phyloP scores from a whole-genome alignment of 2,329 filamentous ascomycete species.

The Thielaviopsis populi region DNA sequence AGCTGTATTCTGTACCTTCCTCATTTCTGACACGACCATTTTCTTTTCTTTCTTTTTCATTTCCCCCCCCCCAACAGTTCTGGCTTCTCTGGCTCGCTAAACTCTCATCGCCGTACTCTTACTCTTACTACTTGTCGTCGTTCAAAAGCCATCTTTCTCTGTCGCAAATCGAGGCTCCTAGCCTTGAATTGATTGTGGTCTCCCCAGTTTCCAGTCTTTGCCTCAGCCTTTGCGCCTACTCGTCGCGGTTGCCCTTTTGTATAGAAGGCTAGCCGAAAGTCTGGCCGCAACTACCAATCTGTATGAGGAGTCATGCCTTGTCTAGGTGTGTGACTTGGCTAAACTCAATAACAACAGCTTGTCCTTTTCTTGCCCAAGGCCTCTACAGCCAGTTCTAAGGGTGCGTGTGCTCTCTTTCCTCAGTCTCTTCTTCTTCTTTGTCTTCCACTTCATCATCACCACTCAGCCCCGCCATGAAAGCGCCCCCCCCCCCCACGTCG shows the following conservation, averaged over 20 bases:
- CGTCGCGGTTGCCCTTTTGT: background rate
- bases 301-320: constrained; percentile 8
- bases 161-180: background rate
- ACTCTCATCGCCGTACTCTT: background rate
- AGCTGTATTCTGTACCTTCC: background rate
- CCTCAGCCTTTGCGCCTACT: background rate
- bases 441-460: background rate
- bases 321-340: constrained; percentile 15
- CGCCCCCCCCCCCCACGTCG: too few relatives aligned
- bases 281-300: background rate
- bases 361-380: background rate
- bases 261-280: background rate
- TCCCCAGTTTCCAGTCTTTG: background rate
- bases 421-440: background rate
- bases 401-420: background rate
- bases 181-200: background rate
- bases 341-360: background rate
- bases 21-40: background rate
- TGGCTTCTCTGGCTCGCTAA: background rate
- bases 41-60: too few relatives aligned
- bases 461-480: too few relatives aligned
- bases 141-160: background rate
- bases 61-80: background rate
- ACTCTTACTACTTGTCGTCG: too few relatives aligned
- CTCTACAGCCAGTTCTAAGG: background rate